Percentiles rank a stretch among this genome's conserved stretches.
Evolutionary conservation across 805 yeast species (phyloP).

Genomic region (Alloascoidea africana): DNA sequence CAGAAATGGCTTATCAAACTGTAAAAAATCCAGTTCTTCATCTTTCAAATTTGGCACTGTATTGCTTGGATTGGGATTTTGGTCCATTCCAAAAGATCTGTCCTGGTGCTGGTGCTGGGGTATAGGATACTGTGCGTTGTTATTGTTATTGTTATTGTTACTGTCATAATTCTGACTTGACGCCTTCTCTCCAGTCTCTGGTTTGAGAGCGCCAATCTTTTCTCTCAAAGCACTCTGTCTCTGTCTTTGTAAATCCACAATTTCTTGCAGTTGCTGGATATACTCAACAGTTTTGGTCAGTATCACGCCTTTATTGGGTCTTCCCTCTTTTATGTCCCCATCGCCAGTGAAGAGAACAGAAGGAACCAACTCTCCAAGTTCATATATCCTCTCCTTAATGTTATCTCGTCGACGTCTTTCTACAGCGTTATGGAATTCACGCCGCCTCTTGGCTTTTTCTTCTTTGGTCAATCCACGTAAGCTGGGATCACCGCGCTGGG

Average conservation of each 20-base stretch:
- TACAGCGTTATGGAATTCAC: slow-evolving; percentile 90
- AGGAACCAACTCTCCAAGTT: slow-evolving; percentile 69
- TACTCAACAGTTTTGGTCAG: slow-evolving; percentile 71
- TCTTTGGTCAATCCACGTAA: not conserved
- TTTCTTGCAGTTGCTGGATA: slow-evolving; percentile 30
- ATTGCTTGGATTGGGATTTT: too few species aligned
- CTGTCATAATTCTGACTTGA: not conserved
- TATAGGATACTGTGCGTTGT: too few species aligned
- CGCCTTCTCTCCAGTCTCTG: too few species aligned
- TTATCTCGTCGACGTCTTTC: slow-evolving; percentile 85
- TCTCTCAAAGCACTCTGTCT: not conserved
- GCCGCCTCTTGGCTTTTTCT: slow-evolving; percentile 31
- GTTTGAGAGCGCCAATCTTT: too few species aligned
- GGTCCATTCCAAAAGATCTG: too few species aligned
- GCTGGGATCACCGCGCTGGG: not conserved
- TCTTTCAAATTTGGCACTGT: too few species aligned
- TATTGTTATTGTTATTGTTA: not conserved
- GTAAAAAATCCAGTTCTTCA: too few species aligned
- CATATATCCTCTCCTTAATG: slow-evolving; percentile 79
- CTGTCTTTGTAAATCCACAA: not conserved
- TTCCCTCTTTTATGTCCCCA: slow-evolving; percentile 29
- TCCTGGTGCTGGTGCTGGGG: too few species aligned
- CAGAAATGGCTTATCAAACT: too few species aligned
- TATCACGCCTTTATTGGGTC: slow-evolving; percentile 74
- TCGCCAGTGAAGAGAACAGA: slow-evolving; percentile 39